Percentiles rank a stretch among this genome's conserved stretches.
Evolutionary conservation across 371 early-diverging fungal species (phyloP).

Genomic region (Saksenaea oblongispora): DNA sequence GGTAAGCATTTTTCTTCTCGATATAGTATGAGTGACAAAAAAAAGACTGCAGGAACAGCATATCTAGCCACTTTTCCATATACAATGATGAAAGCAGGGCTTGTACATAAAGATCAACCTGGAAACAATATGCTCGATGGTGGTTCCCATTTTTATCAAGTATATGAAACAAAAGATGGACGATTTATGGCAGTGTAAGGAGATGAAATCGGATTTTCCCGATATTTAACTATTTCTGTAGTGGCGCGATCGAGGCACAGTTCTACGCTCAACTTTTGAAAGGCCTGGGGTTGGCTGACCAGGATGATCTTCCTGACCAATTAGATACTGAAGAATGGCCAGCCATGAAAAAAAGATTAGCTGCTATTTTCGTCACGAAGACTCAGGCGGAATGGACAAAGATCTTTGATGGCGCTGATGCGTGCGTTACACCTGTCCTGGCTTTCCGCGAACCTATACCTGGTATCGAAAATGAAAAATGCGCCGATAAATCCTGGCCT

Average conservation of each 20-base stretch:
- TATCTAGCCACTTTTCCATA: slow-evolving; percentile 59
- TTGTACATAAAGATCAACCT: slow-evolving; percentile 55
- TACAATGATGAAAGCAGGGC: slow-evolving; percentile 60
- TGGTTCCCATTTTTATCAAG: slow-evolving; percentile 75
- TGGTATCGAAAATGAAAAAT: background rate
- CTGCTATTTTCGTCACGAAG: slow-evolving; percentile 52
- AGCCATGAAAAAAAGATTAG: slow-evolving; percentile 52
- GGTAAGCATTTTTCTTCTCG: slow-evolving; percentile 43
- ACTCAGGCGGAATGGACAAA: slow-evolving; percentile 69
- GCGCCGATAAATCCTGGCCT: slow-evolving; percentile 18
- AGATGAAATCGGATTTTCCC: background rate
- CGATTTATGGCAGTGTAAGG: slow-evolving; percentile 70
- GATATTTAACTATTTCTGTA: slow-evolving; percentile 12
- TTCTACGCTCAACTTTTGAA: slow-evolving; percentile 66
- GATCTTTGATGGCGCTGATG: slow-evolving; percentile 71
- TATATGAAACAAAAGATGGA: slow-evolving; percentile 71
- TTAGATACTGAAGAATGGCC: slow-evolving; percentile 59
- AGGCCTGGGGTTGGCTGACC: slow-evolving; percentile 47
- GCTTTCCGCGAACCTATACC: slow-evolving; percentile 48
- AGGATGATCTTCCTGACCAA: slow-evolving; percentile 51
- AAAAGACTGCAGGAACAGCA: slow-evolving; percentile 53
- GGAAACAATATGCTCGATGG: slow-evolving; percentile 70
- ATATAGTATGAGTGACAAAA: background rate
- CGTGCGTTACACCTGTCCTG: slow-evolving; percentile 76
- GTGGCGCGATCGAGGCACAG: slow-evolving; percentile 73